phyloP scores from a whole-genome alignment of 2,329 filamentous ascomycete species.

The Endocalyx cinctus region DNA sequence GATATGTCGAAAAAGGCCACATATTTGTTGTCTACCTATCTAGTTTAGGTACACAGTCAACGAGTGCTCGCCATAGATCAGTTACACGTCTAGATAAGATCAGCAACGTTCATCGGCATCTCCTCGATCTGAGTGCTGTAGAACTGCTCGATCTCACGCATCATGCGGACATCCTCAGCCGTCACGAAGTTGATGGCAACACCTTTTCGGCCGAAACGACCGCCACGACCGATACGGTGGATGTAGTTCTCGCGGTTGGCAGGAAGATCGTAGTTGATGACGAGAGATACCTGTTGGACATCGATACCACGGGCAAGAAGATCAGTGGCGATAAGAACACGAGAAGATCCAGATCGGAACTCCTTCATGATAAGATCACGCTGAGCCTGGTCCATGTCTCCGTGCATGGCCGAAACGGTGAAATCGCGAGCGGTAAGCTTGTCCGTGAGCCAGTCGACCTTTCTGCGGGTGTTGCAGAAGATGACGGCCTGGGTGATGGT shows the following conservation, averaged over 20 bases:
- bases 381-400: slow-evolving; percentile 97
- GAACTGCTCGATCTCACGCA: slow-evolving; percentile 99
- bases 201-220: slow-evolving; percentile 99
- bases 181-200: slow-evolving; percentile 99
- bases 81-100: slow-evolving; percentile 62
- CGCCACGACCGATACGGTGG: slow-evolving; percentile 98
- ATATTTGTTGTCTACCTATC: no score
- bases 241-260: slow-evolving; percentile 99
- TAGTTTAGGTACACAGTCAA: no score
- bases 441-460: slow-evolving; percentile 99
- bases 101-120: slow-evolving; percentile 95
- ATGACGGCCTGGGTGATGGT: slow-evolving; percentile 99
- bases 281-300: slow-evolving; percentile 97
- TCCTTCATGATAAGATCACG: slow-evolving; percentile 99
- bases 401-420: slow-evolving; percentile 99
- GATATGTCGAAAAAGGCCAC: slow-evolving; percentile 19
- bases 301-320: slow-evolving; percentile 99
- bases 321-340: slow-evolving; percentile 97
- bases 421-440: slow-evolving; percentile 98
- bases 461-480: slow-evolving; percentile 99
- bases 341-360: slow-evolving; percentile 97
- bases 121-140: slow-evolving; percentile 99
- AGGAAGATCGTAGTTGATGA: slow-evolving; percentile 99
- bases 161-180: slow-evolving; percentile 98
- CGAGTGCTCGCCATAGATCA: no score